phyloP scores from a whole-genome alignment of 352 stramenopile species.

The Globisporangium perplexum region DNA sequence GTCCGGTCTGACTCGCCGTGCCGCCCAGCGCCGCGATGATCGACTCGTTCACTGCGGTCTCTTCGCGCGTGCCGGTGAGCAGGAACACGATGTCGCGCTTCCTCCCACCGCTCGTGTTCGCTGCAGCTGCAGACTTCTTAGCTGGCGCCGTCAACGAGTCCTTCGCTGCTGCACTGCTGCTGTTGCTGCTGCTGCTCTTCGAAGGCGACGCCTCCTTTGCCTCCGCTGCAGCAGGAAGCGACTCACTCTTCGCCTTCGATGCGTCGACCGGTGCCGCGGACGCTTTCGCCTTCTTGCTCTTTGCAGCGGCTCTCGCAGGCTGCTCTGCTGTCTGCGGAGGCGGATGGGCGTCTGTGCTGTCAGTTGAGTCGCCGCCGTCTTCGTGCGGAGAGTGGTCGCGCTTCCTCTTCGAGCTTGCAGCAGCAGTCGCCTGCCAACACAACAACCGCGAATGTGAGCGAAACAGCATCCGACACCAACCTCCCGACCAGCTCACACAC shows the following conservation, averaged over 20 bases:
- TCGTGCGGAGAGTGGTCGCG: conserved; percentile 4
- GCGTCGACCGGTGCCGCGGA: neutral
- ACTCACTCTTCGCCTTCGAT: conserved; percentile 5
- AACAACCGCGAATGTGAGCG: neutral
- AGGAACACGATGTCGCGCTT: conserved; percentile 38
- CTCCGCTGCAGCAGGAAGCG: neutral
- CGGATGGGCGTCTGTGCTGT: neutral
- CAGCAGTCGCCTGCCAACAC: neutral
- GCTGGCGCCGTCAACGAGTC: conserved; percentile 16
- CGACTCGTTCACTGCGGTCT: conserved; percentile 66
- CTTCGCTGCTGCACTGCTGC: neutral
- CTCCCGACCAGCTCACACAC: neutral
- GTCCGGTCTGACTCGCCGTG: conserved; percentile 52
- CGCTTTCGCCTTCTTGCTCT: conserved; percentile 12
- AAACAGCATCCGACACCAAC: neutral
- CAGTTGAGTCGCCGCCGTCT: neutral
- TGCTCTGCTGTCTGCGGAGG: neutral
- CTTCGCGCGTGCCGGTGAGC: conserved; percentile 68
- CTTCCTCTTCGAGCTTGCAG: conserved; percentile 12
- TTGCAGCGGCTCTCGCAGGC: conserved; percentile 10
- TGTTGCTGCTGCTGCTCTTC: conserved; percentile 6
- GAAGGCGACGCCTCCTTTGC: conserved; percentile 7
- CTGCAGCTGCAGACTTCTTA: conserved; percentile 3
- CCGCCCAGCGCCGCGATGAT: conserved; percentile 66
- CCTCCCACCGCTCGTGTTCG: conserved; percentile 1